Conservation (phyloP, 2,329 filamentous ascomycete species). For the Sphaerostilbella broomeana region DNA sequence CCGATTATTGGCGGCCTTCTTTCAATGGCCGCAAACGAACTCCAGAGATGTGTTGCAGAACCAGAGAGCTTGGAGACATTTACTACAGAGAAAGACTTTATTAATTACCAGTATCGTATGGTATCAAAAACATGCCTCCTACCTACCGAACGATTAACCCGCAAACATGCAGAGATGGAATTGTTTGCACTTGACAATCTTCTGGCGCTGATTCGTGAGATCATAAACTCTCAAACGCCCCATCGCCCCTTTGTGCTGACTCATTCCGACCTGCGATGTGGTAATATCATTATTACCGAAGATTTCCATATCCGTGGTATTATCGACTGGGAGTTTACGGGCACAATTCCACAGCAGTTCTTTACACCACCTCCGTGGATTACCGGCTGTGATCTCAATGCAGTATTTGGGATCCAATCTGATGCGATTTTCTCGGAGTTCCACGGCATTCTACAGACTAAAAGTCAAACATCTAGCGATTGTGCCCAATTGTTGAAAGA, state of each 20-base stretch:
- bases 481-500: too few relatives aligned
- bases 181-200: slow-evolving; percentile 14
- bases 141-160: slow-evolving; percentile 5
- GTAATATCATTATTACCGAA: slow-evolving; percentile 21
- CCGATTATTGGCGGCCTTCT: slow-evolving; percentile 17
- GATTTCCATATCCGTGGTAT: slow-evolving; percentile 19
- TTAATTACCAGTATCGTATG: slow-evolving; percentile 12
- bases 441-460: too few relatives aligned
- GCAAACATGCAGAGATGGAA: slow-evolving; percentile 13
- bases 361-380: slow-evolving; percentile 17
- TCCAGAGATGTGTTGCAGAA: slow-evolving; percentile 3
- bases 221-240: background rate
- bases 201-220: background rate
- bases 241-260: slow-evolving; percentile 13
- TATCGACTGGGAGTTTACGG: slow-evolving; percentile 22
- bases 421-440: too few relatives aligned
- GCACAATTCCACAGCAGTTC: slow-evolving; percentile 14
- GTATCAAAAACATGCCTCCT: slow-evolving; percentile 13
- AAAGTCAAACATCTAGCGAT: too few relatives aligned
- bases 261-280: slow-evolving; percentile 15
- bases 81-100: slow-evolving; percentile 7
- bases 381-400: slow-evolving; percentile 10
- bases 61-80: background rate
- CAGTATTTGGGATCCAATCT: background rate
- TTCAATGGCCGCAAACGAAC: slow-evolving; percentile 14